phyloP scores from a whole-genome alignment of 2,329 filamentous ascomycete species.

The Leptodontidium sp. region DNA sequence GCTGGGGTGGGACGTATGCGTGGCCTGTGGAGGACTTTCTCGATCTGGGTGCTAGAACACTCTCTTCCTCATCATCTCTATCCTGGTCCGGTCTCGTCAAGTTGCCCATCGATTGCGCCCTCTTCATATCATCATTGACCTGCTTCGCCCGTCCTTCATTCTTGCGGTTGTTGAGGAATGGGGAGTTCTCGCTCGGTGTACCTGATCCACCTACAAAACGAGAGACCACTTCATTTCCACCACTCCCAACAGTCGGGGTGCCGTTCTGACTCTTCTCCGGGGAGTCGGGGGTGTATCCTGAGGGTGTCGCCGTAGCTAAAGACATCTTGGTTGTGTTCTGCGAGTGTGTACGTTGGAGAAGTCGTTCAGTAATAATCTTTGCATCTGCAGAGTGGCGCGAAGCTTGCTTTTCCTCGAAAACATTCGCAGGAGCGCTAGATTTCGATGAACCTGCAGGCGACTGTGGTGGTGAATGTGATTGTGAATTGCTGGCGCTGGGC shows the following conservation, averaged over 20 bases:
- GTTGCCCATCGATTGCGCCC: slow-evolving; percentile 45
- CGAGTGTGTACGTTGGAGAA: slow-evolving; percentile 70
- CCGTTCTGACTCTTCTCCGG: slow-evolving; percentile 38
- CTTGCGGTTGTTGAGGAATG: slow-evolving; percentile 54
- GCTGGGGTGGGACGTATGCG: slow-evolving; percentile 49
- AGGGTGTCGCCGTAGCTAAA: slow-evolving; percentile 57
- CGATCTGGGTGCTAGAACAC: slow-evolving; percentile 56
- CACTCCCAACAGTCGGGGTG: slow-evolving; percentile 41
- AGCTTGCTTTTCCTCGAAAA: slow-evolving; percentile 43
- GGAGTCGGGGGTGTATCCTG: slow-evolving; percentile 48
- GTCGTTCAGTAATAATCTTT: slow-evolving; percentile 71
- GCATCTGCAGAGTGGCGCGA: slow-evolving; percentile 61
- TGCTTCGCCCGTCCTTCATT: slow-evolving; percentile 23
- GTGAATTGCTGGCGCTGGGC: slow-evolving; percentile 47
- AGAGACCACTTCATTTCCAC: slow-evolving; percentile 59
- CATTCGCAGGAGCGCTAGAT: slow-evolving; percentile 28
- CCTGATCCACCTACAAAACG: slow-evolving; percentile 65
- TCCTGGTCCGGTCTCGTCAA: slow-evolving; percentile 37
- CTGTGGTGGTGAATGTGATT: slow-evolving; percentile 41
- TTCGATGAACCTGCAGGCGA: slow-evolving; percentile 28
- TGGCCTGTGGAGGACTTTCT: slow-evolving; percentile 40
- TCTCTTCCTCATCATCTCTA: slow-evolving; percentile 51
- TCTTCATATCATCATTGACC: slow-evolving; percentile 39
- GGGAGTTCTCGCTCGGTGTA: slow-evolving; percentile 58
- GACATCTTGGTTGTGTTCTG: slow-evolving; percentile 70